phyloP scores from a whole-genome alignment of 1,284 basidiomycete species.

The Papiliotrema laurentii region DNA sequence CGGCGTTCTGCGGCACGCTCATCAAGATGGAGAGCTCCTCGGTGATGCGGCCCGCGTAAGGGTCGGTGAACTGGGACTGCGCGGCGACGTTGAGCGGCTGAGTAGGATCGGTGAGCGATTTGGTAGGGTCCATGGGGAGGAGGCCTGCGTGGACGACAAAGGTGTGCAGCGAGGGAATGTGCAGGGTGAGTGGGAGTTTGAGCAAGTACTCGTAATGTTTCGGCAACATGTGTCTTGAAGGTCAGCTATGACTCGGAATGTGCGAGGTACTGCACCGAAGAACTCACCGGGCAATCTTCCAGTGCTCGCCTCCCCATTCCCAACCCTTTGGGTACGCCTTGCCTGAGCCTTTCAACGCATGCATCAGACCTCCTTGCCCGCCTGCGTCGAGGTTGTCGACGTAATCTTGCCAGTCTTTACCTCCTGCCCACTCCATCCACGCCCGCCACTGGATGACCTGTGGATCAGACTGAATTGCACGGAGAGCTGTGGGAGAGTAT shows the following conservation, averaged over 20 bases:
- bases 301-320: conserved; percentile 70
- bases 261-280: neutral
- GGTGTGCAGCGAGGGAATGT: conserved; percentile 69
- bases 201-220: conserved; percentile 62
- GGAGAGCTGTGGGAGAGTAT: neutral
- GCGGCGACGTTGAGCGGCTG: conserved; percentile 57
- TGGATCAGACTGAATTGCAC: neutral
- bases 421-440: conserved; percentile 60
- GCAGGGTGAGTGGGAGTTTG: conserved; percentile 65
- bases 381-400: conserved; percentile 18
- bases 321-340: conserved; percentile 52
- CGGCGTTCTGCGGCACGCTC: conserved; percentile 65
- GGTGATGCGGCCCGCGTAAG: conserved; percentile 10
- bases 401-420: conserved; percentile 25
- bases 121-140: conserved; percentile 62
- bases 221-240: conserved; percentile 44
- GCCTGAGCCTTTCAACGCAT: conserved; percentile 12
- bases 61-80: conserved; percentile 5
- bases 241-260: conserved; percentile 6
- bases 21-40: conserved; percentile 44
- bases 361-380: conserved; percentile 12
- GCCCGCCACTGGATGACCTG: conserved; percentile 75
- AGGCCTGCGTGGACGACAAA: conserved; percentile 80
- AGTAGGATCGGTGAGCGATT: conserved; percentile 49
- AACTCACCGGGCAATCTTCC: conserved; percentile 60